Evolutionary conservation across 441 rosid species (phyloP).

Genomic region (Corymbia citriodora): DNA sequence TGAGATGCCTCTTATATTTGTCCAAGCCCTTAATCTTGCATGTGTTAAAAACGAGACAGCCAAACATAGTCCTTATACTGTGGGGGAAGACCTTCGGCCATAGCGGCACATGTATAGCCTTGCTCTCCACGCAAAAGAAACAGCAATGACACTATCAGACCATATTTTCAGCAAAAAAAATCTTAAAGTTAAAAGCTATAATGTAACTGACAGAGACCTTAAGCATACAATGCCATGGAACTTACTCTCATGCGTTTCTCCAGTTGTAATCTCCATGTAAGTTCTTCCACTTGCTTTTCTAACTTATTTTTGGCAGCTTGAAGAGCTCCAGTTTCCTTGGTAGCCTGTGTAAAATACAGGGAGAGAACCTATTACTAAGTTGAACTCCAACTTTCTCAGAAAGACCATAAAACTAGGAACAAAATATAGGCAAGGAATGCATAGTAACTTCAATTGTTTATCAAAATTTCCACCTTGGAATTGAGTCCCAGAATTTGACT

Average conservation of each 20-base stretch:
- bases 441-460: not conserved
- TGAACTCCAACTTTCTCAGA: not conserved
- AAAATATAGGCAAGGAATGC: not conserved
- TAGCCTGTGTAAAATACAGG: conserved; percentile 2
- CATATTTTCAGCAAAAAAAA: not conserved
- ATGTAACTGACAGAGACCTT: not conserved
- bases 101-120: not conserved
- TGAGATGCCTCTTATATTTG: not conserved
- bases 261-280: conserved; percentile 16
- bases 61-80: not conserved
- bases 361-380: not conserved
- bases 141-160: not conserved
- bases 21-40: not conserved
- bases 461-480: not conserved
- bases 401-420: not conserved
- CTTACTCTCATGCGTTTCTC: conserved; percentile 22
- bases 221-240: not conserved
- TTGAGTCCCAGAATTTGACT: not conserved
- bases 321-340: conserved; percentile 19
- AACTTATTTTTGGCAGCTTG: conserved; percentile 14
- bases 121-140: not conserved
- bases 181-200: not conserved
- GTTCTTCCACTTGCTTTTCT: conserved; percentile 20
- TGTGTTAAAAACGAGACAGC: not conserved
- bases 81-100: not conserved